phyloP scores from a whole-genome alignment of 2,329 filamentous ascomycete genomes.

The Phoma sp. region DNA sequence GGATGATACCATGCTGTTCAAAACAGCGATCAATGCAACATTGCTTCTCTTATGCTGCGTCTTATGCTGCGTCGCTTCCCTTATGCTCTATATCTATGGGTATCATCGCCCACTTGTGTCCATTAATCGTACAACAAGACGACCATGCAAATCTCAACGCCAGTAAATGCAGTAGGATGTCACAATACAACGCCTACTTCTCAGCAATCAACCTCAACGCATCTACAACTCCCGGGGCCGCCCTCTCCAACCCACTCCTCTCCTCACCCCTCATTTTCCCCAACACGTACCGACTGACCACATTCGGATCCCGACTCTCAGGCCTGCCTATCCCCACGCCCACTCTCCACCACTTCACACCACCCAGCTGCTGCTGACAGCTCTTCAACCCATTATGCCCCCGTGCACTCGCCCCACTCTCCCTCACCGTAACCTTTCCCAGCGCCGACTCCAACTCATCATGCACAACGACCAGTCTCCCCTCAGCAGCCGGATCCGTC shows the following conservation, averaged over 20 bases:
- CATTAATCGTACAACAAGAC: neutral
- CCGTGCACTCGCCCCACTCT: constrained; percentile 60
- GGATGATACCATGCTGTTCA: constrained; percentile 32
- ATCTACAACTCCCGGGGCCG: constrained; percentile 58
- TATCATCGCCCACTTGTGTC: neutral
- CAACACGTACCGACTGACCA: constrained; percentile 81
- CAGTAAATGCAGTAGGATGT: neutral
- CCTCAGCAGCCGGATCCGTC: constrained; percentile 29
- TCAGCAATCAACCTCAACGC: constrained; percentile 61
- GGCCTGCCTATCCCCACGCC: constrained; percentile 90
- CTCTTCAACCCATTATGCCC: constrained; percentile 58
- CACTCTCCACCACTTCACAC: constrained; percentile 64
- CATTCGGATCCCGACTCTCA: constrained; percentile 67
- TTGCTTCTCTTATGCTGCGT: neutral
- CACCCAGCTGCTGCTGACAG: constrained; percentile 38
- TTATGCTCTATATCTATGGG: constrained; percentile 1
- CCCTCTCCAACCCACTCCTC: constrained; percentile 55
- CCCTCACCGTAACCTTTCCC: constrained; percentile 70
- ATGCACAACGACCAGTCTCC: constrained; percentile 78
- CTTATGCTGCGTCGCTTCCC: no score
- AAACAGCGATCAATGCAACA: neutral
- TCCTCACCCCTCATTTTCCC: constrained; percentile 63
- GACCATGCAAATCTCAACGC: neutral
- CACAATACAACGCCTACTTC: constrained; percentile 27
- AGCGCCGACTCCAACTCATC: constrained; percentile 82